Conservation (phyloP, 257 asterid species). For the Solanum etuberosum region DNA sequence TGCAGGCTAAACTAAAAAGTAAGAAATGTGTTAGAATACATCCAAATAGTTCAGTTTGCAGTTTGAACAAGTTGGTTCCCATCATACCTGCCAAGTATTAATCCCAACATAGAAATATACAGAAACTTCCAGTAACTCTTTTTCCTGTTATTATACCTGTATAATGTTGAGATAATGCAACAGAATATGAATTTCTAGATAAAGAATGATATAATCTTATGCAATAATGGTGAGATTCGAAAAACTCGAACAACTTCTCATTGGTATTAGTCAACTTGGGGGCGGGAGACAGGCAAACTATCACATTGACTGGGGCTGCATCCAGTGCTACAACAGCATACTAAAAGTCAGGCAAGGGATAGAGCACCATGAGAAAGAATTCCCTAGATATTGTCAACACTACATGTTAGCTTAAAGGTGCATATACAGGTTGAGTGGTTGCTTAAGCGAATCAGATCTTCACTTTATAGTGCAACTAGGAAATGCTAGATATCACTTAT, state of each 20-base stretch:
- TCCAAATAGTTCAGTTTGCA: neutral
- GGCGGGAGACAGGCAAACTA: neutral
- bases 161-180: slow-evolving; percentile 3
- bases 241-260: neutral
- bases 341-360: neutral
- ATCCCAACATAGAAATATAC: slow-evolving; percentile 61
- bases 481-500: neutral
- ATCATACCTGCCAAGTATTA: slow-evolving; percentile 58
- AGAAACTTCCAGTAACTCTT: slow-evolving; percentile 77
- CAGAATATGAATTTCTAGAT: neutral
- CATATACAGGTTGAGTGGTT: neutral
- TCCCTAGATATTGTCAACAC: neutral
- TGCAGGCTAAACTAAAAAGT: slow-evolving; percentile 78
- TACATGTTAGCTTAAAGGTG: neutral
- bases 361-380: neutral
- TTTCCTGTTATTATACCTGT: slow-evolving; percentile 83
- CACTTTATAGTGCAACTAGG: neutral
- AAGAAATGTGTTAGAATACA: slow-evolving; percentile 26
- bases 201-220: neutral
- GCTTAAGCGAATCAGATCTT: neutral
- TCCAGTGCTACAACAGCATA: neutral
- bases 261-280: neutral
- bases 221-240: neutral
- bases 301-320: neutral
- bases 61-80: neutral